Evolutionary conservation across 805 yeast species (phyloP), one percentile per base, ranked within the genome.

Genomic region (Ogataea nonfermentans): DNA sequence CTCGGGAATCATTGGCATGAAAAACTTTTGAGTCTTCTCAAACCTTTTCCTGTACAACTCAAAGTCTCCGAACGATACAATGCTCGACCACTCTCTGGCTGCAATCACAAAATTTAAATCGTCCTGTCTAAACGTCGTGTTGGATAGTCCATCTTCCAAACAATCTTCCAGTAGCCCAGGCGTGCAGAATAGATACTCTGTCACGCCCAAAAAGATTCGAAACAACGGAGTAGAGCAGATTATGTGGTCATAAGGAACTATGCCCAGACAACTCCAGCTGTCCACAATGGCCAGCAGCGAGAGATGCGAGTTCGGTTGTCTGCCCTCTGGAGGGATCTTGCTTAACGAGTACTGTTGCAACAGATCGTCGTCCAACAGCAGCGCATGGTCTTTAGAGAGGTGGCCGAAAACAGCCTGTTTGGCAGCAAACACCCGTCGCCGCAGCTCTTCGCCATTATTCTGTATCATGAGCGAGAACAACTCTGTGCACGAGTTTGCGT

Each of bases 151-250:
- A 44, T 84, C 91, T 11, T 74, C 74, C 9, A 91, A 72, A 41
- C 93, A 83, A 43, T 79, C 79, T 31, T 89, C 96, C n/a, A 93
- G 65, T 25, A 91, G 62, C 1, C 82, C 84, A 0, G 93, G 91
- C 0, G 89, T 78, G 55, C 95, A 79, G 60, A 91, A 93, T 23
- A 93, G 66, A 60, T 88, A 91, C 59, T 93, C 97, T 0, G 95
- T 78, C 16, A 93, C 97, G 31, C 98, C 98, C 28, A 93, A 70
- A 63, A 93, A 88, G 28, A 93, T 88, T 58, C 98, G 74, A 59
- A 91, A 93, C 22, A 84, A 49, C 25, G 99, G 99, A 0, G 99
- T 93, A 1, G 96, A 86, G 58, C 98, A 91, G 43, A 91, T 90
- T 65, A 91, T 90, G 63, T 93, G 99, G 60, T 91, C 96, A 57